Evolutionary conservation across 2,329 filamentous ascomycete genomes (phyloP).

Genomic region (Sclerotinia subarctica): DNA sequence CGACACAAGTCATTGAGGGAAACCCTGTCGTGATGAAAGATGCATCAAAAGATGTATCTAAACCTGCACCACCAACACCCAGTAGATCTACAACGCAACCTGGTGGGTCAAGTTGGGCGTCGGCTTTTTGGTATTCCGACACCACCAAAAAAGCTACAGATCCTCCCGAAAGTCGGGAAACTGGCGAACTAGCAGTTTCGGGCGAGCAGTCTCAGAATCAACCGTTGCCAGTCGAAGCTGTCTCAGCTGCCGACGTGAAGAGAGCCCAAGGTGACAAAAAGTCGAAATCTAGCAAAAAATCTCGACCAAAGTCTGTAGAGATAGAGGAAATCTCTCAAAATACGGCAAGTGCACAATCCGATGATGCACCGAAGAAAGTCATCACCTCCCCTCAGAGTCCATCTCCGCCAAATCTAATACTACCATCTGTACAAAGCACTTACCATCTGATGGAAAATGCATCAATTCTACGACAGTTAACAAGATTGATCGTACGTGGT

Average conservation of each 20-base stretch:
- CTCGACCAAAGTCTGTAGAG: constrained; percentile 30
- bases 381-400: constrained; percentile 26
- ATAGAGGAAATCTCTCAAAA: constrained; percentile 27
- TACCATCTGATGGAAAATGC: constrained; percentile 66
- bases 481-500: constrained; percentile 54
- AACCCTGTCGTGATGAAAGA: constrained; percentile 26
- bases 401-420: constrained; percentile 57
- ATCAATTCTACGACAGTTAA: constrained; percentile 66
- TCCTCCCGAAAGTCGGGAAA: constrained; percentile 22
- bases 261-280: constrained; percentile 28
- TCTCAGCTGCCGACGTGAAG: constrained; percentile 12
- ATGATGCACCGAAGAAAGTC: constrained; percentile 26
- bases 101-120: constrained; percentile 66
- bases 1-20: constrained; percentile 1
- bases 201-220: constrained; percentile 56
- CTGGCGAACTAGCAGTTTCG: constrained; percentile 53
- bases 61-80: constrained; percentile 10
- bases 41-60: constrained; percentile 13
- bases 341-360: constrained; percentile 18
- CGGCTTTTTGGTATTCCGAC: constrained; percentile 62
- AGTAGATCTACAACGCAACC: constrained; percentile 19
- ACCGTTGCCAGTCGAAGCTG: constrained; percentile 33
- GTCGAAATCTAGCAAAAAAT: constrained; percentile 30
- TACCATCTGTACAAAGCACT: constrained; percentile 67
- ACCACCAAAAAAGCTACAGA: constrained; percentile 33